A percentile compares a stretch with the other conserved stretches of the same genome.
Conservation (phyloP, 345 rosid genomes). For the Camelina hispida region DNA sequence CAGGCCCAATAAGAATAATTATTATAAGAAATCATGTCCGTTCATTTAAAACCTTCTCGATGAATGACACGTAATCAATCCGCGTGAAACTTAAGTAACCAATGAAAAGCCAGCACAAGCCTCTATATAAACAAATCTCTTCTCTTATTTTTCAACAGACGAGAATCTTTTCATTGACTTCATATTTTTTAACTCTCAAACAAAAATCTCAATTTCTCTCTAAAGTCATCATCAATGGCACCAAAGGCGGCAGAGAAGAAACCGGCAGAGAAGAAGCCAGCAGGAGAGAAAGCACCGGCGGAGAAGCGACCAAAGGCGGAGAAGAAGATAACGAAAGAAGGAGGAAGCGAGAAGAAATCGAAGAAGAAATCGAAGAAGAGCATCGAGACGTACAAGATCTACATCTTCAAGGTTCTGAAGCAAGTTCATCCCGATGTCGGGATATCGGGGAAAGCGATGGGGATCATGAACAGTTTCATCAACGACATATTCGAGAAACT, state of each 20-base stretch:
- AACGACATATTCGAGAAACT: slow-evolving; percentile 47
- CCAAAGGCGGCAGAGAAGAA: slow-evolving; percentile 46
- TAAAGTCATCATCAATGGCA: slow-evolving; percentile 30
- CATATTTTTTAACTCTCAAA: not conserved
- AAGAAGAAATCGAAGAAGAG: slow-evolving; percentile 47
- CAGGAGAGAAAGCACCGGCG: slow-evolving; percentile 37
- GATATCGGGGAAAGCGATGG: slow-evolving; percentile 44
- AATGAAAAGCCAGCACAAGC: slow-evolving; percentile 9
- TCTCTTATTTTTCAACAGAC: not conserved
- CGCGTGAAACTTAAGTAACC: slow-evolving; percentile 2
- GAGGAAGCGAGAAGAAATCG: slow-evolving; percentile 39
- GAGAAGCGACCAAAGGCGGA: slow-evolving; percentile 44
- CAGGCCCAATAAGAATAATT: not conserved
- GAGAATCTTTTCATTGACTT: not conserved
- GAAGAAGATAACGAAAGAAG: slow-evolving; percentile 48
- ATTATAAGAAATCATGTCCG: slow-evolving; percentile 6
- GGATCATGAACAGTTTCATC: slow-evolving; percentile 49
- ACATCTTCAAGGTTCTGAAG: slow-evolving; percentile 48
- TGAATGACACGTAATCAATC: slow-evolving; percentile 17
- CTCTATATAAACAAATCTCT: slow-evolving; percentile 20
- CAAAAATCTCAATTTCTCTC: no score
- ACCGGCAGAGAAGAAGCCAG: slow-evolving; percentile 42
- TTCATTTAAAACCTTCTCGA: not conserved
- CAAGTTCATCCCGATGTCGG: slow-evolving; percentile 48
- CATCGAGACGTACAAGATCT: slow-evolving; percentile 47